Conservation (phyloP, 2,329 filamentous ascomycete species). For the Pseudomassariella vexata region DNA sequence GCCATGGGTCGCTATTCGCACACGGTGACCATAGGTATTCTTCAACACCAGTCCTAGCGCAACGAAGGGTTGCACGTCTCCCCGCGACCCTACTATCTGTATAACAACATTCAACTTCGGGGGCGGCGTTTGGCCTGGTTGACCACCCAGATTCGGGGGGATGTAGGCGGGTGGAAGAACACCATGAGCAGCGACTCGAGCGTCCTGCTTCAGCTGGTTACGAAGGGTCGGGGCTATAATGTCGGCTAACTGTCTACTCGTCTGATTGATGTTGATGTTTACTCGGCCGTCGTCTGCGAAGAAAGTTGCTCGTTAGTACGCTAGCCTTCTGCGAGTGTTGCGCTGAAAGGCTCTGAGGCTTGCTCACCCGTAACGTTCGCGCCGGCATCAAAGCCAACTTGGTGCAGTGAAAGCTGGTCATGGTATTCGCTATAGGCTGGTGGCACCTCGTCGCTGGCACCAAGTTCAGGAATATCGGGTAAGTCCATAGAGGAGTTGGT, state of each 20-base stretch:
- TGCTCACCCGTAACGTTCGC: conserved; percentile 49
- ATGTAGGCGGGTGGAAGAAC: conserved; percentile 64
- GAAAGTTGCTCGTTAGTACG: conserved; percentile 7
- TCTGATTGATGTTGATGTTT: conserved; percentile 74
- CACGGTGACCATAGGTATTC: conserved; percentile 42
- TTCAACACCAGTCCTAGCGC: conserved; percentile 47
- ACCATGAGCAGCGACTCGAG: conserved; percentile 18
- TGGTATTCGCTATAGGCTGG: conserved; percentile 55
- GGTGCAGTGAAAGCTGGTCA: conserved; percentile 52
- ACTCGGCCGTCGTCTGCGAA: conserved; percentile 66
- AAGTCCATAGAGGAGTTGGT: conserved; percentile 5
- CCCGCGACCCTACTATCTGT: conserved; percentile 46
- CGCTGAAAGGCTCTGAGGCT: not conserved
- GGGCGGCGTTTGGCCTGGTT: conserved; percentile 38
- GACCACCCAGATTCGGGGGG: conserved; percentile 64
- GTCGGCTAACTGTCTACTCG: conserved; percentile 57
- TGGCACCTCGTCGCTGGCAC: conserved; percentile 35
- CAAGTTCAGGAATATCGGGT: conserved; percentile 32
- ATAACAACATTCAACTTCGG: conserved; percentile 46
- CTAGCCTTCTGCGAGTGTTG: too few species aligned
- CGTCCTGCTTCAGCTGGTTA: conserved; percentile 48
- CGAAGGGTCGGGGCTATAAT: conserved; percentile 61
- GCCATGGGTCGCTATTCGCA: conserved; percentile 51
- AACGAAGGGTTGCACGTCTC: conserved; percentile 55
- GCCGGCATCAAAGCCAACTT: conserved; percentile 57